Base-by-base conservation (phyloP, 2,329 filamentous ascomycete species). In the Sordariomycetes sp. region DNA sequence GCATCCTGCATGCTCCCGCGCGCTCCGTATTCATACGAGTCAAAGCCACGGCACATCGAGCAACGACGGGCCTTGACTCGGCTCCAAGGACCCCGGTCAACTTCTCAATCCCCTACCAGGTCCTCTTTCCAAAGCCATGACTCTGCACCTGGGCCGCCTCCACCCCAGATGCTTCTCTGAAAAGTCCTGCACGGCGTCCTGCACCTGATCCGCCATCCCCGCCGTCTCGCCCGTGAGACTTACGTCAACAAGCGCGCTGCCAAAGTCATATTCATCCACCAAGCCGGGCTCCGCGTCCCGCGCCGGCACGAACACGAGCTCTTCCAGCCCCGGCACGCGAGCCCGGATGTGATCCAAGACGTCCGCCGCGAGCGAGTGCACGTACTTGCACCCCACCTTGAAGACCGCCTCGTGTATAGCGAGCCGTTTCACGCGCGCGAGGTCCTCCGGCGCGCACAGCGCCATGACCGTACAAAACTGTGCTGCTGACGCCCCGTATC, bases 391-490 rank as follows among this genome's bases (percentile, higher is more conserved):
- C 55, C 68, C 68, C 25, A 70, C 64, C 59, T 63, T 63, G 60
- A 78, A 73, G 22, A 79, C 65, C 3, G 68, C 68, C 60, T 78
- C 76, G 63, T 72, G 76, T 58, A 80, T 67, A 37, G 77, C 77
- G 24, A 79, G 63, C 12, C 72, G 70, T 37, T 69, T 70, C 20
- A 79, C 70, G 12, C 62, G 59, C 10, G 69, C 69, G 53, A 79
- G 68, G 60, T 79, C 74, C 11, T 63, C 64, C 6, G 69, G 71
- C 51, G 69, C 68, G 61, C 71, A 74, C 64, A 78, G 68, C 56
- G 70, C 65, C 66, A 79, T 69, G 63, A 72, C 72, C 16, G 74
- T 75, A 55, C 71, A 69, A 58, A 79, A 74, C 61, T 78, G 72
- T 6, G 75, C 69, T 59, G 73, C 71, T 55, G 75, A 70, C 22